These are phyloP conservation scores for Melampsora americana DNA, from an alignment of 1,284 basidiomycete genomes.

Conservation along the genomic window DNA sequence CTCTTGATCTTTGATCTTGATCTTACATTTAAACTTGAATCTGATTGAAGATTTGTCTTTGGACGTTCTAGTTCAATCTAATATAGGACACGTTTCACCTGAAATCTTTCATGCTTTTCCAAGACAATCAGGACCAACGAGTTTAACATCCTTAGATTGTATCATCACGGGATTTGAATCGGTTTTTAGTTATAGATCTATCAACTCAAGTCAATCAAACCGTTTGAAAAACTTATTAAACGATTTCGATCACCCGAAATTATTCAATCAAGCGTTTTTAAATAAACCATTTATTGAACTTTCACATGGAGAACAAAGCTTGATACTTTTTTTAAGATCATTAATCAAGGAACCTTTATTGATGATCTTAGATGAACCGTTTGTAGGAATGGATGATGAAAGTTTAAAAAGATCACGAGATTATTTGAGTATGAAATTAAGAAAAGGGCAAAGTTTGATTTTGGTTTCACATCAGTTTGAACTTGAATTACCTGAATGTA, in stretches of 20 bases:
- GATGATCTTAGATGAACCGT: conserved; percentile 81
- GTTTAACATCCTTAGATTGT: conserved; percentile 70
- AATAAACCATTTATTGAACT: neutral
- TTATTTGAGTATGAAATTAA: conserved; percentile 58
- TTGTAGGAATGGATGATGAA: conserved; percentile 78
- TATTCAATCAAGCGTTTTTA: neutral
- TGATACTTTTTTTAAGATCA: conserved; percentile 78
- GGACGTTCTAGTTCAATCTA: conserved; percentile 54
- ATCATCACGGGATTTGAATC: conserved; percentile 81
- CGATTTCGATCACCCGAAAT: neutral
- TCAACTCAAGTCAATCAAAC: conserved; percentile 47
- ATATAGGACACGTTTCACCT: conserved; percentile 77
- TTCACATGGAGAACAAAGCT: conserved; percentile 52
- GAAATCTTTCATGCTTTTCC: conserved; percentile 91
- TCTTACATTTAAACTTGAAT: neutral
- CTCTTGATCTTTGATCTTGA: neutral
- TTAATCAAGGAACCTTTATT: conserved; percentile 67
- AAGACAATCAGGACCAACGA: conserved; percentile 60
- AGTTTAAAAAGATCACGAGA: conserved; percentile 66
- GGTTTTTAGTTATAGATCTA: conserved; percentile 63
- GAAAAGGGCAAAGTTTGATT: neutral
- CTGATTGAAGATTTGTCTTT: neutral
- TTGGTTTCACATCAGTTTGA: neutral
- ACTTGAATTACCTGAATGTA: neutral
- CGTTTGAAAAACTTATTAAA: neutral